Evolutionary conservation across 78 protist genomes (phyloP).

Genomic region (Chrysochromulina tobinii): DNA sequence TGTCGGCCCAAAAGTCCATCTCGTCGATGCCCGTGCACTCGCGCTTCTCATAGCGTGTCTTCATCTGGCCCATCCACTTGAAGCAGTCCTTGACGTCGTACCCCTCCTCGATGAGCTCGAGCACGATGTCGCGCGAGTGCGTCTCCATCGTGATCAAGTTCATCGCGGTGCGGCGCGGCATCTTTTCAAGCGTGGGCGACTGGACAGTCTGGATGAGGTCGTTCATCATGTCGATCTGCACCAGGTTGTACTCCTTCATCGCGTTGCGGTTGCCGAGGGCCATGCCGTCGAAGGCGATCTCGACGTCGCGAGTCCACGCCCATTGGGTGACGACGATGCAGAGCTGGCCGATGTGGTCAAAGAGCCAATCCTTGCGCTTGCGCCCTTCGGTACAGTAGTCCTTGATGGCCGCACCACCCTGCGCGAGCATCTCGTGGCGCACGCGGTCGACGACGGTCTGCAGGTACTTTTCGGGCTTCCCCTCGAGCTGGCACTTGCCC

Average conservation of each 20-base stretch:
- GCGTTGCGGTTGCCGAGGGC: neutral
- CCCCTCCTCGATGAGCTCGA: slow-evolving; percentile 50
- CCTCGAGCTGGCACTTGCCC: neutral
- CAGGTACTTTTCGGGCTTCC: slow-evolving; percentile 59
- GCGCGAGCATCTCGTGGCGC: neutral
- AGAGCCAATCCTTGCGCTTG: slow-evolving; percentile 19
- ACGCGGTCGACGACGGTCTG: neutral
- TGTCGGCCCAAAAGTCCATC: neutral
- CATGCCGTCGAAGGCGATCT: slow-evolving; percentile 7
- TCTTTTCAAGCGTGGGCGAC: neutral
- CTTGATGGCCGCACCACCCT: slow-evolving; percentile 21
- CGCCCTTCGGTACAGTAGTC: slow-evolving; percentile 41
- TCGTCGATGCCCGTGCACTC: neutral
- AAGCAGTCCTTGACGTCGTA: slow-evolving; percentile 71
- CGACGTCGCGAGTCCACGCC: slow-evolving; percentile 30
- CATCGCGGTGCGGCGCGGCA: slow-evolving; percentile 53
- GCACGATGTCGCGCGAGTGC: slow-evolving; percentile 74
- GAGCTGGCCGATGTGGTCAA: slow-evolving; percentile 33
- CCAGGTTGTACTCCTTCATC: neutral
- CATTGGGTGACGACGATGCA: slow-evolving; percentile 32
- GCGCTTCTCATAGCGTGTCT: neutral
- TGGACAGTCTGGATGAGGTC: neutral
- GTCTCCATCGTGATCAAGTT: slow-evolving; percentile 70
- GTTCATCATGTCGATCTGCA: neutral
- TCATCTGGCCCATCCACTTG: slow-evolving; percentile 47